phyloP scores from a whole-genome alignment of 2,329 filamentous ascomycete species.

The Rachicladosporium sp. region DNA sequence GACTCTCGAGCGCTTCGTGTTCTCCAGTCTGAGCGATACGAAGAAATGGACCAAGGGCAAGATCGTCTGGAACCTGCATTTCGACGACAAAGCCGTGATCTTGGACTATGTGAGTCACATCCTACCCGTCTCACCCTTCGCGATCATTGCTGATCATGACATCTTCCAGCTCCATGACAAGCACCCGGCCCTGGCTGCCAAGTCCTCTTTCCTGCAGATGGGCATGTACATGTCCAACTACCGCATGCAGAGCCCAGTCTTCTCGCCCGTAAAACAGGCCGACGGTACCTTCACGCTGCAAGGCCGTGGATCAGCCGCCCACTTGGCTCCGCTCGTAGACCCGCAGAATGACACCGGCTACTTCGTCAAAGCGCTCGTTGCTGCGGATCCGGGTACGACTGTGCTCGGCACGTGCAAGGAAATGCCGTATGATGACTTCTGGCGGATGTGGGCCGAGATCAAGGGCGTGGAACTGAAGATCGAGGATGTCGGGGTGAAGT shows the following conservation, averaged over 20 bases:
- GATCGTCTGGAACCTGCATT: conserved; percentile 31
- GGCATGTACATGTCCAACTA: conserved; percentile 25
- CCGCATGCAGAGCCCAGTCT: conserved; percentile 2
- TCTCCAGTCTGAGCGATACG: conserved; percentile 27
- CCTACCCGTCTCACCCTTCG: no score
- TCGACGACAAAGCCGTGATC: conserved; percentile 29
- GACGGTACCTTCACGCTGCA: conserved; percentile 7
- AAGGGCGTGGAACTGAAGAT: conserved; percentile 3
- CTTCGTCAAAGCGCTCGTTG: conserved; percentile 19
- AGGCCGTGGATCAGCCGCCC: neutral
- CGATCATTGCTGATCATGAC: no score
- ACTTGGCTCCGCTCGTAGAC: conserved; percentile 14
- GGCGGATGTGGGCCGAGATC: conserved; percentile 2
- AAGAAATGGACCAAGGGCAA: conserved; percentile 29
- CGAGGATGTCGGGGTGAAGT: neutral
- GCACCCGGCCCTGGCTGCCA: conserved; percentile 18
- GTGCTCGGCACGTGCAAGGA: conserved; percentile 9
- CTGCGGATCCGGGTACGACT: conserved; percentile 8
- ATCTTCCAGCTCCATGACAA: conserved; percentile 2
- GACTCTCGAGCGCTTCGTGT: conserved; percentile 27
- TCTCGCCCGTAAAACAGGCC: conserved; percentile 9
- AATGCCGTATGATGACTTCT: conserved; percentile 1
- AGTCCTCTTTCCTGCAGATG: conserved; percentile 23
- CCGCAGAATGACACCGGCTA: conserved; percentile 18
- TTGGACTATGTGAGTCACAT: conserved; percentile 18